Conservation (phyloP, 306 rosid species). For the Herpetospermum pedunculosum region DNA sequence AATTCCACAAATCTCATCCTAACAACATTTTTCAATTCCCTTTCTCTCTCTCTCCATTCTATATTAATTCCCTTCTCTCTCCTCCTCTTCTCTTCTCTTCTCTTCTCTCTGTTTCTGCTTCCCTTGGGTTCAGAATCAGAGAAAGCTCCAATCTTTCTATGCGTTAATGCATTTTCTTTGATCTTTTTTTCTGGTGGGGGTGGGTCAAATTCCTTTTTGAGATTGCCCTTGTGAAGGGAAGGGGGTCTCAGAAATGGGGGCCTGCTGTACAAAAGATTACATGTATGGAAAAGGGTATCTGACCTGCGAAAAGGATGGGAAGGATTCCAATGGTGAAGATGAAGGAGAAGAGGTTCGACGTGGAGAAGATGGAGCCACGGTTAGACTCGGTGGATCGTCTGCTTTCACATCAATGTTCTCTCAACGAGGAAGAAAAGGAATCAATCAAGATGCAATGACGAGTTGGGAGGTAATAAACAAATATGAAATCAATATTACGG, state of each 20-base stretch:
- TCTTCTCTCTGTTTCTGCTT: neutral
- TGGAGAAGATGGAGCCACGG: slow-evolving; percentile 29
- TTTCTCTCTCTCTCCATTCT: neutral
- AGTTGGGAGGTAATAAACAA: slow-evolving; percentile 82
- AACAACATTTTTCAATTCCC: neutral
- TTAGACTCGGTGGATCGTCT: slow-evolving; percentile 45
- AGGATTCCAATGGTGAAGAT: slow-evolving; percentile 14
- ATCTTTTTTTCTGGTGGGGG: slow-evolving; percentile 11
- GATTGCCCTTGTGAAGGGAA: neutral
- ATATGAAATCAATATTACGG: too few species aligned
- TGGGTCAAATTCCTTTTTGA: slow-evolving; percentile 14
- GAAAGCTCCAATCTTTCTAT: neutral
- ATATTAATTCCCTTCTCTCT: neutral
- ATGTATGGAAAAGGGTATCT: slow-evolving; percentile 8
- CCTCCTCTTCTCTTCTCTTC: neutral
- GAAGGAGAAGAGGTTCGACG: slow-evolving; percentile 13
- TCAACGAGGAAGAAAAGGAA: slow-evolving; percentile 74
- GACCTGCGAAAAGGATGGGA: slow-evolving; percentile 20
- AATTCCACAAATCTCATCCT: slow-evolving; percentile 7
- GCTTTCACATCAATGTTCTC: slow-evolving; percentile 44
- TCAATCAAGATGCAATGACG: slow-evolving; percentile 86
- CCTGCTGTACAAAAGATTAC: slow-evolving; percentile 36
- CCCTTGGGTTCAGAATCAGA: slow-evolving; percentile 2
- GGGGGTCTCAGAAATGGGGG: slow-evolving; percentile 36
- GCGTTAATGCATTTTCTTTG: neutral